Evolutionary conservation across 495 filamentous ascomycete species (phyloP).

Genomic region (Xylaria curta): DNA sequence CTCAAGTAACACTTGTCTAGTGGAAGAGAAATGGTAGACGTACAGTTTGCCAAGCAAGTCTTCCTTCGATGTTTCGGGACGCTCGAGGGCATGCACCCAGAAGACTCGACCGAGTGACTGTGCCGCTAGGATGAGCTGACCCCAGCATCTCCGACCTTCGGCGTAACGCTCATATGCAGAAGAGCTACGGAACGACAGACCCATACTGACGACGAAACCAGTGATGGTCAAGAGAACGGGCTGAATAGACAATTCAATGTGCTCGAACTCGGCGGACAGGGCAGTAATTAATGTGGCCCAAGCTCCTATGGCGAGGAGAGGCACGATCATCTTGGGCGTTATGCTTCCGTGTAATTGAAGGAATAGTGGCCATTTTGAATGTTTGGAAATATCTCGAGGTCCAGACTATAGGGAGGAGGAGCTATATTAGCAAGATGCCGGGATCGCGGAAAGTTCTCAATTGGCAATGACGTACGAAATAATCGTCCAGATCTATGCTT

Average conservation of each 20-base stretch:
- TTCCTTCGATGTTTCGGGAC: conserved; percentile 64
- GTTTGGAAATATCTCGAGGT: conserved; percentile 73
- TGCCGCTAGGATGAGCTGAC: conserved; percentile 70
- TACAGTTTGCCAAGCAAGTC: conserved; percentile 71
- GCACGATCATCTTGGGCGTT: conserved; percentile 79
- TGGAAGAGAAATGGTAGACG: conserved; percentile 11
- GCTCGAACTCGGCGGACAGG: conserved; percentile 60
- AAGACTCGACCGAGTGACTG: conserved; percentile 78
- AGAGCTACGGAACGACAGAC: conserved; percentile 81
- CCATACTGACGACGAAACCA: conserved; percentile 88
- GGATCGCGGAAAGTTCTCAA: neutral
- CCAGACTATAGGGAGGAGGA: conserved; percentile 46
- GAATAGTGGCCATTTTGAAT: conserved; percentile 84
- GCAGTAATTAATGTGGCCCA: conserved; percentile 76
- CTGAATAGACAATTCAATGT: conserved; percentile 66
- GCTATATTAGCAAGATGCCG: neutral
- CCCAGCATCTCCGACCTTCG: conserved; percentile 80
- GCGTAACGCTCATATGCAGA: conserved; percentile 86
- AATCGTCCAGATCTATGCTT: conserved; percentile 56
- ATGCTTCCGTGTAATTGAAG: conserved; percentile 82
- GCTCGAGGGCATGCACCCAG: conserved; percentile 76
- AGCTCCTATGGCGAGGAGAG: conserved; percentile 66
- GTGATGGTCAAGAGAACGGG: conserved; percentile 80
- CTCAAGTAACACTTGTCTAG: neutral
- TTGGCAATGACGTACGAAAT: conserved; percentile 53